Evolutionary conservation across 345 rosid species (phyloP).

Genomic region (Lepidium aucheri): DNA sequence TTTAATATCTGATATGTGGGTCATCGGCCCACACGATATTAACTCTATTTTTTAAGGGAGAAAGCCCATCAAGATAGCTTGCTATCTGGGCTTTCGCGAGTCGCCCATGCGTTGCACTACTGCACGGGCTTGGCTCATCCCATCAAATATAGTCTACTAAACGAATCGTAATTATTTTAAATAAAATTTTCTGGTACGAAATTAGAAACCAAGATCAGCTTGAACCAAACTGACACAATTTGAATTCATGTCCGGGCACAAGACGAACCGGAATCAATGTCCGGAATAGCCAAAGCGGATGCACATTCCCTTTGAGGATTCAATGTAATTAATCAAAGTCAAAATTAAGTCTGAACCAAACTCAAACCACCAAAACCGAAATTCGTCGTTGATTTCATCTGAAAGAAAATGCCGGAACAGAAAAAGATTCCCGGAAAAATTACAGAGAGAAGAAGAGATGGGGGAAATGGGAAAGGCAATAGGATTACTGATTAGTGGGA

Average conservation of each 20-base stretch:
- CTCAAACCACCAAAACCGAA: neutral
- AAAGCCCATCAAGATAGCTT: conserved; percentile 9
- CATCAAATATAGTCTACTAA: no score
- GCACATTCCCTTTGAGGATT: no score
- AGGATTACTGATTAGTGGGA: conserved; percentile 55
- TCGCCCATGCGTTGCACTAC: conserved; percentile 19
- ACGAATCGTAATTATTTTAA: no score
- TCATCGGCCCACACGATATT: conserved; percentile 1
- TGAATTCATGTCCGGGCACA: no score
- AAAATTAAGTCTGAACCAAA: neutral
- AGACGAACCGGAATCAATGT: neutral
- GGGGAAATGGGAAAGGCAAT: conserved; percentile 48
- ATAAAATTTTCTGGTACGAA: no score
- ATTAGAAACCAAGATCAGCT: no score
- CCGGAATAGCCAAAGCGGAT: neutral
- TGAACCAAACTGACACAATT: neutral
- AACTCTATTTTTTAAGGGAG: conserved; percentile 11
- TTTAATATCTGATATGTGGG: conserved; percentile 8
- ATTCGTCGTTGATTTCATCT: neutral
- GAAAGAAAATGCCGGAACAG: neutral
- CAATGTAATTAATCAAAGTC: neutral
- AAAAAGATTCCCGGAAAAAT: neutral
- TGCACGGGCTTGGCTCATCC: conserved; percentile 17
- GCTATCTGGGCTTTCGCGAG: neutral
- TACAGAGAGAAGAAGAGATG: conserved; percentile 12